A percentile compares a stretch with the other conserved stretches of the same genome.
These are phyloP conservation scores for Choanephora cucurbitarum DNA, from an alignment of 371 early-diverging fungal genomes.

Conservation along the genomic window DNA sequence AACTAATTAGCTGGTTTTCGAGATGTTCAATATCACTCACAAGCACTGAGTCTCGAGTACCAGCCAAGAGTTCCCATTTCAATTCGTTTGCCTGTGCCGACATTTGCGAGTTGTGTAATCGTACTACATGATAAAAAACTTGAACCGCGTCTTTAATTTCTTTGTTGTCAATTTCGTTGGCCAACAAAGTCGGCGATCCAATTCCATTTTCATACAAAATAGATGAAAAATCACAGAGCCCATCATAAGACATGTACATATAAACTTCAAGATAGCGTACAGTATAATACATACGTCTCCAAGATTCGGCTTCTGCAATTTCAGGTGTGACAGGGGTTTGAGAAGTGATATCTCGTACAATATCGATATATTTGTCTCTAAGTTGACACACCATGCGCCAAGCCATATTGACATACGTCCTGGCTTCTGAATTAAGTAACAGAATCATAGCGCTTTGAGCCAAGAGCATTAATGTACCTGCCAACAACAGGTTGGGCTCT, in stretches of 20 bases:
- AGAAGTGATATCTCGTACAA: conserved; percentile 4
- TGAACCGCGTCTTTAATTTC: conserved; percentile 12
- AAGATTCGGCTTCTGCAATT: conserved; percentile 36
- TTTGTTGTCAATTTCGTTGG: conserved; percentile 19
- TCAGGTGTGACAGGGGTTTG: conserved; percentile 6
- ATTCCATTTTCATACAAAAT: conserved; percentile 34
- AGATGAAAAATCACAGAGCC: conserved; percentile 23
- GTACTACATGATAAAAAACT: conserved; percentile 31
- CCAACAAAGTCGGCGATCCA: conserved; percentile 34
- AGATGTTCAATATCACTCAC: conserved; percentile 27
- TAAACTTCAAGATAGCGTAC: conserved; percentile 34
- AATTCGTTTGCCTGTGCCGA: conserved; percentile 22
- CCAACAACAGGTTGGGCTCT: conserved; percentile 30
- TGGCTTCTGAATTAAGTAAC: conserved; percentile 34
- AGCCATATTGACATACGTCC: conserved; percentile 32
- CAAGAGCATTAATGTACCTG: conserved; percentile 26
- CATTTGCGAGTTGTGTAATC: conserved; percentile 31
- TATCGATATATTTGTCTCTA: conserved; percentile 23
- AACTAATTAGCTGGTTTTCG: conserved; percentile 32
- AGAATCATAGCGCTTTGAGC: conserved; percentile 27
- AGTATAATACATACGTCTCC: conserved; percentile 41
- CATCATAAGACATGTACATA: conserved; percentile 33
- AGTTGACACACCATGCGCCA: conserved; percentile 44
- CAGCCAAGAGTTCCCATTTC: conserved; percentile 30
- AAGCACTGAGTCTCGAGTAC: conserved; percentile 22